A percentile compares a stretch with the other conserved stretches of the same genome.
Conservation (phyloP, 1,284 basidiomycete species). For the Trametes pubescens region DNA sequence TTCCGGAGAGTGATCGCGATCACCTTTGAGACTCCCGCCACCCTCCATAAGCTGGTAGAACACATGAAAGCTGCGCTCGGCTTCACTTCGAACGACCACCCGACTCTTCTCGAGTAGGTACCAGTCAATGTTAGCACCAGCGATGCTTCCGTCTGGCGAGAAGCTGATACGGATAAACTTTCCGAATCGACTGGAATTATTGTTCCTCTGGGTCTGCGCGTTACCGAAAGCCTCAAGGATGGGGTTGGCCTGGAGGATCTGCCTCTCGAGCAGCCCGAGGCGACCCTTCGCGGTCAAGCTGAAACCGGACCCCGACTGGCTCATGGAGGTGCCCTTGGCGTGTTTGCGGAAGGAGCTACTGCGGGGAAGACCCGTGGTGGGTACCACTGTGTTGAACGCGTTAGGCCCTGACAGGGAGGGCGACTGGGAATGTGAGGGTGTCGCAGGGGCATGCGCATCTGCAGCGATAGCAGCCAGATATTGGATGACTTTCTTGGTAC, state of each 20-base stretch:
- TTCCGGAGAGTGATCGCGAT: constrained; percentile 23
- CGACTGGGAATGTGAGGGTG: constrained; percentile 67
- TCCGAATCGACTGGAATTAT: constrained; percentile 98
- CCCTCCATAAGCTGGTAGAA: constrained; percentile 93
- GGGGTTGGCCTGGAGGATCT: constrained; percentile 98
- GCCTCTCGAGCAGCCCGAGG: constrained; percentile 91
- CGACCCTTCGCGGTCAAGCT: constrained; percentile 67
- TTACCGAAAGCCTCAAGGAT: constrained; percentile 99
- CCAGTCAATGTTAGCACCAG: constrained; percentile 99
- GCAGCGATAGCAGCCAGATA: constrained; percentile 98
- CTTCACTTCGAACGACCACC: constrained; percentile 88
- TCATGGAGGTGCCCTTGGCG: constrained; percentile 46
- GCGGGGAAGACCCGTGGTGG: constrained; percentile 66
- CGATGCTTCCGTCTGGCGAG: constrained; percentile 92
- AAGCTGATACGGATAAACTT: constrained; percentile 99
- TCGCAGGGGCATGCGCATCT: constrained; percentile 68
- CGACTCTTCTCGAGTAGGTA: constrained; percentile 98
- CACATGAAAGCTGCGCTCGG: constrained; percentile 95
- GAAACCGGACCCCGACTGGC: constrained; percentile 48
- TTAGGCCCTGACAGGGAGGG: constrained; percentile 55
- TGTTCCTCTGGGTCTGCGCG: constrained; percentile 98
- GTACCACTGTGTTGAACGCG: constrained; percentile 58
- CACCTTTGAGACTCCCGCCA: constrained; percentile 71
- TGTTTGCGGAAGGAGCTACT: constrained; percentile 58
- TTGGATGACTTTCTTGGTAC: constrained; percentile 99